A percentile compares a stretch with the other conserved stretches of the same genome.
Evolutionary conservation across 2,329 filamentous ascomycete species (phyloP).

Genomic region (Fusarium fracticaudum): DNA sequence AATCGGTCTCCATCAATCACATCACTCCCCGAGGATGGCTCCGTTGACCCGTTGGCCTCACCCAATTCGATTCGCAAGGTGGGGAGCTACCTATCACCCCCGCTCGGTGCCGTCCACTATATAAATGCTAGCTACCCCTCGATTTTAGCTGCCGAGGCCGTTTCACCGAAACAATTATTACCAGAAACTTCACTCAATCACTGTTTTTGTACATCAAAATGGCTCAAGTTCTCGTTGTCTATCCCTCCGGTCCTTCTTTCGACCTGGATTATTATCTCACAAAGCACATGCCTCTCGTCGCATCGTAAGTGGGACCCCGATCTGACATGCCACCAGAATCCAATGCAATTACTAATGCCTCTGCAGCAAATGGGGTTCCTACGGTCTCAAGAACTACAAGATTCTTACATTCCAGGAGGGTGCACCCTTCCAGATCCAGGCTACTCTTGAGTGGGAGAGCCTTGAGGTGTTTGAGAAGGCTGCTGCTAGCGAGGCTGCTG

Average conservation of each 20-base stretch:
- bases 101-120: not conserved
- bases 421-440: slow-evolving; percentile 38
- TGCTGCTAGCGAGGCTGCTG: not conserved
- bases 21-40: not conserved
- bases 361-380: slow-evolving; percentile 29
- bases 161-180: not conserved
- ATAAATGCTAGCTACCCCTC: slow-evolving; percentile 11
- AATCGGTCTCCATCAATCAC: slow-evolving; percentile 11
- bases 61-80: not conserved
- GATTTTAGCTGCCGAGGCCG: not conserved
- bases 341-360: not conserved
- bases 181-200: not conserved
- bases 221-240: slow-evolving; percentile 40
- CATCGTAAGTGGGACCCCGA: slow-evolving; percentile 22
- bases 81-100: slow-evolving; percentile 14
- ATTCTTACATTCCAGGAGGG: slow-evolving; percentile 31
- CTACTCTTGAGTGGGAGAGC: slow-evolving; percentile 35
- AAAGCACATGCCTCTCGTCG: slow-evolving; percentile 42
- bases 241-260: slow-evolving; percentile 40
- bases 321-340: not conserved
- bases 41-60: slow-evolving; percentile 15
- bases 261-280: slow-evolving; percentile 42
- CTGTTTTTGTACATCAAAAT: slow-evolving; percentile 6
- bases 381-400: slow-evolving; percentile 37
- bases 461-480: slow-evolving; percentile 33